Percentiles rank a stretch among this genome's conserved stretches.
Conservation (phyloP, 2,329 filamentous ascomycete genomes). For the Clonostachys byssicola region DNA sequence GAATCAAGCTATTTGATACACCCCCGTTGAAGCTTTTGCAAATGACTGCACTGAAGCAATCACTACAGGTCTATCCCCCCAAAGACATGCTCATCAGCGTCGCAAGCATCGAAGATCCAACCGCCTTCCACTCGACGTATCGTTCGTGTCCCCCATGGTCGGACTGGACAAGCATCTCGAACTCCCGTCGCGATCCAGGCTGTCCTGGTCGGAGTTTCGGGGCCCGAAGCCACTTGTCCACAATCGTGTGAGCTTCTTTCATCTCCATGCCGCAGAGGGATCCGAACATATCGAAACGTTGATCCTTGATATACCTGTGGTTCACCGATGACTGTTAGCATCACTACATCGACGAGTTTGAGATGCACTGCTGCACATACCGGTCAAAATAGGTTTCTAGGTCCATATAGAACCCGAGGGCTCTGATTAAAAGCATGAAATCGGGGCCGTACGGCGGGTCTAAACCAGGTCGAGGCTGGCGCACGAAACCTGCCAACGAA, state of each 20-base stretch:
- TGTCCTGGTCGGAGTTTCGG: constrained; percentile 13
- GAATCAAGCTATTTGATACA: too few relatives aligned
- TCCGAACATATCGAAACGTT: background rate
- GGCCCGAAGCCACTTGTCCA: constrained; percentile 22
- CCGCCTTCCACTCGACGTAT: background rate
- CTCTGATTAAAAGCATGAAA: too few relatives aligned
- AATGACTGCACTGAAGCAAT: too few relatives aligned
- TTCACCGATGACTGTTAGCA: background rate
- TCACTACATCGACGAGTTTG: background rate
- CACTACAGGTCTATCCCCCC: too few relatives aligned
- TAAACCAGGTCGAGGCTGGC: background rate
- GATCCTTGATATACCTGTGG: background rate
- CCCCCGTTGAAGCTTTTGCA: too few relatives aligned
- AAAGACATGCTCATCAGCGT: too few relatives aligned
- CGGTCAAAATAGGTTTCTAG: background rate
- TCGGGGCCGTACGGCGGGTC: too few relatives aligned
- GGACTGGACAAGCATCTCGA: constrained; percentile 10
- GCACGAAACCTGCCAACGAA: background rate
- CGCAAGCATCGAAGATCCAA: too few relatives aligned
- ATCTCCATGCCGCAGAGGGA: constrained; percentile 1
- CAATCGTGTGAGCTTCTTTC: constrained; percentile 20
- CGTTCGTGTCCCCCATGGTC: background rate
- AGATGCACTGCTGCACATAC: background rate
- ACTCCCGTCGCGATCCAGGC: constrained; percentile 19
- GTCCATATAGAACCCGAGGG: too few relatives aligned